Conservation (phyloP, 1,139 yeast species). For the Blastobotrys capitulatus region DNA sequence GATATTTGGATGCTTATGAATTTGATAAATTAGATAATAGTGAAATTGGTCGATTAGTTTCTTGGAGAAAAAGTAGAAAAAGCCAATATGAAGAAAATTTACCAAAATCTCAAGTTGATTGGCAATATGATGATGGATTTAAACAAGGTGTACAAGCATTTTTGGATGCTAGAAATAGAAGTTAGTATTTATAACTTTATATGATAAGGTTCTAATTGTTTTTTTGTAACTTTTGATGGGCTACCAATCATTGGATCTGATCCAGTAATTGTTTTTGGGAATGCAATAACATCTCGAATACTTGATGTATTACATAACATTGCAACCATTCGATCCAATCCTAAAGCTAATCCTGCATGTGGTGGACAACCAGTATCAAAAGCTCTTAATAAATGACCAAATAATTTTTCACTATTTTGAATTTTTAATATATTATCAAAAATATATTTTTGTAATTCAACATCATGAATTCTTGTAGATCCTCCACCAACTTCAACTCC, state of each 20-base stretch:
- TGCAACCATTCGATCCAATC: slow-evolving; percentile 89
- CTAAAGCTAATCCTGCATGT: slow-evolving; percentile 95
- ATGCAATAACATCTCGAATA: slow-evolving; percentile 90
- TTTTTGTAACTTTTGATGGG: slow-evolving; percentile 59
- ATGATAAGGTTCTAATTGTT: slow-evolving; percentile 36
- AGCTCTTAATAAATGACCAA: slow-evolving; percentile 82
- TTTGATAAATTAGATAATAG: slow-evolving; percentile 70
- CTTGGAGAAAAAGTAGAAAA: slow-evolving; percentile 57
- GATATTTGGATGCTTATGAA: slow-evolving; percentile 62
- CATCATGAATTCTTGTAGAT: slow-evolving; percentile 88
- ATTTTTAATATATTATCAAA: slow-evolving; percentile 31
- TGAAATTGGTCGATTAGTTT: slow-evolving; percentile 61
- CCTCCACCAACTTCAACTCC: slow-evolving; percentile 99
- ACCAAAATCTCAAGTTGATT: slow-evolving; percentile 56
- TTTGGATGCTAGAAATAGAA: slow-evolving; percentile 12
- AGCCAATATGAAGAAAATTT: slow-evolving; percentile 50
- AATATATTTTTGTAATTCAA: slow-evolving; percentile 65
- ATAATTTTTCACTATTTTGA: slow-evolving; percentile 51
- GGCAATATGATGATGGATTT: slow-evolving; percentile 92
- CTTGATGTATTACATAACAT: slow-evolving; percentile 71
- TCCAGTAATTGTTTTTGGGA: slow-evolving; percentile 90
- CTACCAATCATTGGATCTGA: slow-evolving; percentile 82
- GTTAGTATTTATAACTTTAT: not conserved
- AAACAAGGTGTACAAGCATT: slow-evolving; percentile 48
- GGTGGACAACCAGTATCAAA: slow-evolving; percentile 95